phyloP scores from a whole-genome alignment of 106 monocot genomes.

The Platanthera zijinensis region DNA sequence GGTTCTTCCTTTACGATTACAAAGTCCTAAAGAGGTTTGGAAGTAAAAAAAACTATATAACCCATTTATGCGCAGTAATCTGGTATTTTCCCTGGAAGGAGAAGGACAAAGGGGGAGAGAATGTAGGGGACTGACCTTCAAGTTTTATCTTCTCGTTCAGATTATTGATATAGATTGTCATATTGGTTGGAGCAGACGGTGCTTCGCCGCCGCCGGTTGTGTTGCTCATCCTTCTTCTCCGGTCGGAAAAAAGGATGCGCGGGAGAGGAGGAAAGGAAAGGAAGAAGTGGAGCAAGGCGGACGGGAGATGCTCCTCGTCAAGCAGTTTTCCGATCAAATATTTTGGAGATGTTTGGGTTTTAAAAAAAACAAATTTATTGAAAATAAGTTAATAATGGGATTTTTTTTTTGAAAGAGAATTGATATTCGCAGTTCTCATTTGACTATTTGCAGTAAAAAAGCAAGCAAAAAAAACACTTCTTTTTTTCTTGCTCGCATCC shows the following conservation, averaged over 20 bases:
- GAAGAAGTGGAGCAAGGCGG: too few species aligned
- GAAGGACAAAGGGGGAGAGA: not conserved
- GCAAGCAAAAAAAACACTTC: too few species aligned
- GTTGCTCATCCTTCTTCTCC: constrained; percentile 23
- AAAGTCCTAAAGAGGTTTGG: not conserved
- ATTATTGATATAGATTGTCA: constrained; percentile 98
- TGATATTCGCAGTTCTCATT: too few species aligned
- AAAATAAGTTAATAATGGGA: too few species aligned
- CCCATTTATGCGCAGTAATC: not conserved
- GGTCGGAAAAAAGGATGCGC: not conserved
- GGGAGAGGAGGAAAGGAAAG: not conserved
- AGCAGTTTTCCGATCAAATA: too few species aligned
- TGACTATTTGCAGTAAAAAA: too few species aligned
- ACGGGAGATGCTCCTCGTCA: not conserved
- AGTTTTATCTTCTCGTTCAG: constrained; percentile 98
- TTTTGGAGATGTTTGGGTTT: not conserved
- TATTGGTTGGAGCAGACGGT: constrained; percentile 41
- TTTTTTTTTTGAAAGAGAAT: too few species aligned
- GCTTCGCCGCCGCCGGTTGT: constrained; percentile 30
- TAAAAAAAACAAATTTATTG: too few species aligned
- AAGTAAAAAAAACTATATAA: not conserved
- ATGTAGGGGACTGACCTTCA: constrained; percentile 32
- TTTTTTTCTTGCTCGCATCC: too few species aligned
- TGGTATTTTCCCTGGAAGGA: not conserved
- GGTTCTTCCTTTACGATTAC: not conserved